These are phyloP conservation scores for Posidonia oceanica DNA, from an alignment of 116 monocot species.

Conservation along the genomic window DNA sequence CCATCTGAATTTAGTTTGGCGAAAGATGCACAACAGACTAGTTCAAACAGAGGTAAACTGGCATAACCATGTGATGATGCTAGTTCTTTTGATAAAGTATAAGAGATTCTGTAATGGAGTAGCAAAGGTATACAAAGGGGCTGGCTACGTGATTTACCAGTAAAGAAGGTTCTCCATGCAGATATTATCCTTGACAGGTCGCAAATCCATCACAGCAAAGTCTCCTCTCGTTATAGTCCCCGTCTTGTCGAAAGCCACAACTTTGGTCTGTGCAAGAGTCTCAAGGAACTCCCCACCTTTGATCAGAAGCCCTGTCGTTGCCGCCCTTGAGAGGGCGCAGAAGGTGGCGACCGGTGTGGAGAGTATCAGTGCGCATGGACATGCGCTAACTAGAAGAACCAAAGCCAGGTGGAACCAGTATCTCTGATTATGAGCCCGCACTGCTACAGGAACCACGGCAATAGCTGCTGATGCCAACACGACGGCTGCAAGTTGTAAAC, in stretches of 20 bases:
- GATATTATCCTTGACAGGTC: constrained; percentile 12
- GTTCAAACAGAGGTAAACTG: too few relatives aligned
- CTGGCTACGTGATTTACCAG: constrained; percentile 33
- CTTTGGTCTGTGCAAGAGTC: constrained; percentile 46
- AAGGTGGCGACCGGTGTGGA: constrained; percentile 95
- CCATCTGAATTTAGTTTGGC: not conserved
- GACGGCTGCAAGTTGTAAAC: constrained; percentile 45
- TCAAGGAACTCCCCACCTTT: constrained; percentile 96
- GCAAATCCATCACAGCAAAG: constrained; percentile 56
- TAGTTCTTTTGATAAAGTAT: too few relatives aligned
- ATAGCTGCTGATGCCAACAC: constrained; percentile 49
- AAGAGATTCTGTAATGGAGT: too few relatives aligned
- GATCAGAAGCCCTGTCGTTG: constrained; percentile 62
- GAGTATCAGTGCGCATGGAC: constrained; percentile 89
- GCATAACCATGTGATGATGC: too few relatives aligned
- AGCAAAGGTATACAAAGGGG: too few relatives aligned
- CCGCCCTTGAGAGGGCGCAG: constrained; percentile 66
- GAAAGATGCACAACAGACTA: too few relatives aligned
- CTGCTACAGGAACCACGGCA: constrained; percentile 44
- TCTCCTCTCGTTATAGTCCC: constrained; percentile 95
- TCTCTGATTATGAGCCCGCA: constrained; percentile 25
- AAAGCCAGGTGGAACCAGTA: constrained; percentile 70
- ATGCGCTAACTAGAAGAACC: constrained; percentile 91
- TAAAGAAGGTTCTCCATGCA: constrained; percentile 47
- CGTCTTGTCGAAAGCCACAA: constrained; percentile 94